Base-by-base conservation (phyloP, 106 monocot species). In the Agapanthus africanus region DNA sequence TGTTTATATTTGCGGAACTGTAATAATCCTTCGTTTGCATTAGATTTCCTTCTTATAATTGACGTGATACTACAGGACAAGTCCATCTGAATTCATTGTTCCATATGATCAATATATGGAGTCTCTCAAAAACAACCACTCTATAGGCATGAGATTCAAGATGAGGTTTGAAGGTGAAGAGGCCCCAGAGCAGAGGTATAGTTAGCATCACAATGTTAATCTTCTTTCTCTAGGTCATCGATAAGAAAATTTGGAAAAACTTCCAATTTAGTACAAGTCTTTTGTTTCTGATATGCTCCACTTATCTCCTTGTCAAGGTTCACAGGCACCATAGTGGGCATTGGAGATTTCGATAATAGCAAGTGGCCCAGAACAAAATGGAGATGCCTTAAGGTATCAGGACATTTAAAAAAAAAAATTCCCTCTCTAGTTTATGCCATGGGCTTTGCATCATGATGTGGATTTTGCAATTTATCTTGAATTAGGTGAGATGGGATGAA, bases 101-200 rank as follows among this genome's bases (percentile, higher is more conserved):
- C 86, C 91, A 11, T 91, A 73, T 79, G 76, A 80, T 78, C 88
- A 81, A 72, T 95, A 91, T 74, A 91, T 84, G 84, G 95, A 95
- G 46, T 86, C 95, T 67, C 67, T 88, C 3, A 95, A 95, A 42
- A 84, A 49, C 66, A 91, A 91, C 50, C 68, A 84, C 69, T 79
- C 86, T 2, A 81, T 91, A 30, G 95, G 88, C 27, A 88, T 80
- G 86, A 79, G 91, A 47, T 95, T 88, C 71, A 91, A 86, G 54
- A 97, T 97, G 97, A 88, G 78, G 46, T 97, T 97, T 81, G 97
- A 97, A 76, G 92, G 92, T 66, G 97, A 92, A 85, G 97, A 97
- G 75, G 75, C 89, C 44, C 97, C 92, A 33, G 97, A 97, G 63
- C 97, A 92, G 68, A 97, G 97, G 92, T 97, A 77, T 59, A 34